Base-by-base conservation (phyloP, 768 basidiomycete species). In the Podaxis sp. region DNA sequence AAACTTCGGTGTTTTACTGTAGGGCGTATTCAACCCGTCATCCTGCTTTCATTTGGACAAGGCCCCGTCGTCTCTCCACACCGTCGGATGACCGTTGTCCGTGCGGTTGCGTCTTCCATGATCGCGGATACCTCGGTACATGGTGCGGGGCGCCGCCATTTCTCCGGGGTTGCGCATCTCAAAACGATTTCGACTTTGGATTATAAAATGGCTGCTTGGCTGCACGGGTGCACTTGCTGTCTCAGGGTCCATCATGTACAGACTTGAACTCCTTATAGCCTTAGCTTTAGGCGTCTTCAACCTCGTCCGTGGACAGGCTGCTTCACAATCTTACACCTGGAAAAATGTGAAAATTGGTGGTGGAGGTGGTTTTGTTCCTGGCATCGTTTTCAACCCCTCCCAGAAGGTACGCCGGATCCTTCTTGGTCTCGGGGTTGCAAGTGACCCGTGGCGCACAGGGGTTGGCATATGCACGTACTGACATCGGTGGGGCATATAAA, bases 401-500 rank as follows among this genome's bases (percentile, higher is more conserved):
- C 73, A 84, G 68, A 82, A 81, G 75, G 74, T 72, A 58, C 33
- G 58, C 51, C 50, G 22, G 20, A 20, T 33, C 20, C 7, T 24
- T 41, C 24, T 26, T 20, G 13, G 12, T 53, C 20, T 48, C 20
- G 22, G 17, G 53, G 28, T 41, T 26, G 36, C 55, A 36, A 11
- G 48, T 28, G 56, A 56, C 20, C 33, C 52, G 12, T 49, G 20
- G 41, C 4, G 22, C 26, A 26, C 55, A 84, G 78, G 87, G 86
- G 36, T 71, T 87, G 11, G 85, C 83, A 2, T 88, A 84, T 70
- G 85, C 84, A n/a, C 82, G 87, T 24, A 87, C 86, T 8, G 87
- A 88, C 71, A 87, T 89, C 40, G 86, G 87, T 58, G 87, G 86
- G 28, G 85, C 83, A 22, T 87, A 88, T 72, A 84, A 78, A 67